These are phyloP conservation scores for Rhytidhysteron rufulum DNA, from an alignment of 2,329 filamentous ascomycete species.

Conservation along the genomic window DNA sequence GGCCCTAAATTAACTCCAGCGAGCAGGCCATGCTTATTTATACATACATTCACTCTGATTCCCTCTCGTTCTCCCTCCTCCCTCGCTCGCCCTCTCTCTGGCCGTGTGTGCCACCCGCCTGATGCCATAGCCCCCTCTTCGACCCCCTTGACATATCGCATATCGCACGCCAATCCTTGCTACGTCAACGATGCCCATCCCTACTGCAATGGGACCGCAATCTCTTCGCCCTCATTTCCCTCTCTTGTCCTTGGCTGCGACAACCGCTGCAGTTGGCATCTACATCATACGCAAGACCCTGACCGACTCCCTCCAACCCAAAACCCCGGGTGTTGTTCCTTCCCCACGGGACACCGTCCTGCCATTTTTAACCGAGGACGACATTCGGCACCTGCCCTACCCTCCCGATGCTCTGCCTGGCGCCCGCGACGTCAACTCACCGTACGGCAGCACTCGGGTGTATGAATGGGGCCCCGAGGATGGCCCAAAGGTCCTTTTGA, in stretches of 20 bases:
- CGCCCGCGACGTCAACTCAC: constrained; percentile 62
- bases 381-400: constrained; percentile 47
- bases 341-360: constrained; percentile 28
- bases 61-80: no score
- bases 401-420: constrained; percentile 68
- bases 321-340: constrained; percentile 12
- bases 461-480: constrained; percentile 77
- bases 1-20: no score
- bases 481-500: constrained; percentile 67
- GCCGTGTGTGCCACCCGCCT: no score
- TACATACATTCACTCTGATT: no score
- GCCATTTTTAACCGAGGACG: constrained; percentile 19
- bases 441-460: constrained; percentile 67
- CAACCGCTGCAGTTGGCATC: constrained; percentile 23
- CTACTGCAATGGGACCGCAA: no score
- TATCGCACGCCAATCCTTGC: no score
- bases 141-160: no score
- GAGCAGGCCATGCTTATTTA: no score
- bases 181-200: no score
- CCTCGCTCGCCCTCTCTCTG: no score
- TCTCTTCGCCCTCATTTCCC: constrained; percentile 16
- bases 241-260: constrained; percentile 14
- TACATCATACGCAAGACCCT: constrained; percentile 20
- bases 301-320: constrained; percentile 14
- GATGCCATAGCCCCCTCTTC: no score